These are phyloP conservation scores for Pterothamnion heteromorphum DNA, from an alignment of 31 red algal genomes.

Conservation along the genomic window DNA sequence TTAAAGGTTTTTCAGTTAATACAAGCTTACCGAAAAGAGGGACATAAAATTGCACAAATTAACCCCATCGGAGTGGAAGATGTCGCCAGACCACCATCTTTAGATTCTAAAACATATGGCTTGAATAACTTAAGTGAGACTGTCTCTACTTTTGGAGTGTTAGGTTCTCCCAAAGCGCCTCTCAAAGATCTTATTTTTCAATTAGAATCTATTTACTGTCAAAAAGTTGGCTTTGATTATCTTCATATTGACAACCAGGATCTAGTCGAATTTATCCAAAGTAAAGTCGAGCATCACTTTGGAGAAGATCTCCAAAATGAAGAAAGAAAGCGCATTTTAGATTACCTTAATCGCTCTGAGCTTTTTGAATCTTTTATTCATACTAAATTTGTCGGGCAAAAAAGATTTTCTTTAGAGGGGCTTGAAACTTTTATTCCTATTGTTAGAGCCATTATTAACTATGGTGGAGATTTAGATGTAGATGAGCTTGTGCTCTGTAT, in stretches of 20 bases:
- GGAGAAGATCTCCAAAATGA: conserved; percentile 61
- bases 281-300: conserved; percentile 65
- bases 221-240: conserved; percentile 95
- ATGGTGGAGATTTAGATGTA: conserved; percentile 77
- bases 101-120: too few relatives aligned
- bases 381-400: conserved; percentile 83
- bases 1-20: too few relatives aligned
- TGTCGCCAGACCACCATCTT: too few relatives aligned
- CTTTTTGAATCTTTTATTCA: conserved; percentile 94
- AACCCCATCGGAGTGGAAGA: too few relatives aligned
- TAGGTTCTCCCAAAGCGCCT: too few relatives aligned
- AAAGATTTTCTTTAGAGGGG: conserved; percentile 97
- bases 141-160: too few relatives aligned
- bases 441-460: conserved; percentile 82
- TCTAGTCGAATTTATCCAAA: conserved; percentile 92
- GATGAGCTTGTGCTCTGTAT: conserved; percentile 95
- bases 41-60: too few relatives aligned
- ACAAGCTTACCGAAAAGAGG: too few relatives aligned
- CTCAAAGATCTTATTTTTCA: conserved; percentile 75
- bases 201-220: conserved; percentile 80
- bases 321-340: conserved; percentile 51
- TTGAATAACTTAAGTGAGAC: too few relatives aligned
- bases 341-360: conserved; percentile 70
- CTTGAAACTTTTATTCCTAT: conserved; percentile 91
- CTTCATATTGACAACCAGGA: conserved; percentile 89